Base-by-base conservation (phyloP, 805 yeast species). In the Jamesozyma gamospora region DNA sequence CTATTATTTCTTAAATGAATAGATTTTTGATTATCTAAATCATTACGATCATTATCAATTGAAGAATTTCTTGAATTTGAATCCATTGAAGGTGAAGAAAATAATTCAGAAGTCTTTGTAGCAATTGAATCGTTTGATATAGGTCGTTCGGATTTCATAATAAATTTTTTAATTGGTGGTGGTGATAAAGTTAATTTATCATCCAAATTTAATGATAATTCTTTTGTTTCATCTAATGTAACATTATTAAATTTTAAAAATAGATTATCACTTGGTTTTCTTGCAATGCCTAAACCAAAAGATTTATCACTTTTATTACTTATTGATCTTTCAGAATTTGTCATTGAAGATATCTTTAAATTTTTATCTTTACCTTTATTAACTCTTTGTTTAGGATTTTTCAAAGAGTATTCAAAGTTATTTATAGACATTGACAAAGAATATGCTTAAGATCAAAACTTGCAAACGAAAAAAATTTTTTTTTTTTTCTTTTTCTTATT, bases 231-330 rank as follows among this genome's bases (percentile, higher is more conserved):
- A 16, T 26, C n/a, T 25, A 8, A 11, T 27, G 21, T 12, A 30
- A 18, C 16, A 27, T 30, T 31, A 6, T 32, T 33, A 11, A 43
- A 37, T 32, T 51, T 53, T 36, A 47, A 35, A 31, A 56, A 36
- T 25, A 58, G 35, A 42, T 58, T 59, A 32, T 59, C 62, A 36
- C 62, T 56, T 5, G 64, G 64, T 34, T 63, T 48, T 27, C 64
- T 48, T 7, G 52, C 56, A 26, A 52, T 44, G 7, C 57, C 60
- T 18, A 56, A 39, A 7, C 56, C 60, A 4, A 51, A 56, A 12
- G 52, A 41, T 27, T 52, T 51, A 14, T 15, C 21, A 27, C 27
- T 36, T 18, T 24, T 34, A 34, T 11, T 17, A n/a, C n/a, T 21
- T 21, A 21, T 21, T 21, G 24, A 21, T 6, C 24, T 21, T 21